These are phyloP conservation scores for Syzygium malaccense DNA, from an alignment of 441 rosid genomes.

Conservation along the genomic window DNA sequence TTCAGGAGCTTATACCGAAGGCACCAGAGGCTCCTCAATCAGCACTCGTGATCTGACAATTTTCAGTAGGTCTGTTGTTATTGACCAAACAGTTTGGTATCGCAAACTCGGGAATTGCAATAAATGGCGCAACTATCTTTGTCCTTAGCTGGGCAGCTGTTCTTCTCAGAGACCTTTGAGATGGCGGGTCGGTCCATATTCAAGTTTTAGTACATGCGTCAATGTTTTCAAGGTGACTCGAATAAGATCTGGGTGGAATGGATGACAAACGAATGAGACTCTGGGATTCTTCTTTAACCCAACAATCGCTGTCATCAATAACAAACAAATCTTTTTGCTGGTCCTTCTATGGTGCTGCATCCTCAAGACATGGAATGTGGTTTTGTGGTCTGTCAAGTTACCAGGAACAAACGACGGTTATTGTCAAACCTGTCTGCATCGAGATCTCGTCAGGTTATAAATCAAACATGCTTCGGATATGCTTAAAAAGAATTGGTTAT, in stretches of 20 bases:
- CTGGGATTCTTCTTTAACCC: neutral
- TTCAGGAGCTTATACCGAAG: neutral
- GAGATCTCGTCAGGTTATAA: neutral
- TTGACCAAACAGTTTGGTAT: neutral
- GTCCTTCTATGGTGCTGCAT: neutral
- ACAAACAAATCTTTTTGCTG: neutral
- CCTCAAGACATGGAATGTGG: neutral
- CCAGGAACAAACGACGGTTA: neutral
- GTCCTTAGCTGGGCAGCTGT: neutral
- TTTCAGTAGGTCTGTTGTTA: neutral
- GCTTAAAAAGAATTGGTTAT: neutral
- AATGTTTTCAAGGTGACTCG: neutral
- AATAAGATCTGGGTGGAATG: neutral
- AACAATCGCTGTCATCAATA: neutral
- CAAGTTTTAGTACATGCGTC: neutral
- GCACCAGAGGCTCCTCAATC: neutral
- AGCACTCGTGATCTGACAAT: neutral
- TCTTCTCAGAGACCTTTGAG: neutral
- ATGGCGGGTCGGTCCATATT: neutral
- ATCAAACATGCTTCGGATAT: neutral
- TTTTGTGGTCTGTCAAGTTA: neutral
- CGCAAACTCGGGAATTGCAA: neutral
- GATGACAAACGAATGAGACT: neutral
- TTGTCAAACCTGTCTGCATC: neutral
- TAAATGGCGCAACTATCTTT: neutral